Evolutionary conservation across 2,329 filamentous ascomycete species (phyloP), one percentile per base, ranked within the genome.

Genomic region (Aureobasidium sp.): DNA sequence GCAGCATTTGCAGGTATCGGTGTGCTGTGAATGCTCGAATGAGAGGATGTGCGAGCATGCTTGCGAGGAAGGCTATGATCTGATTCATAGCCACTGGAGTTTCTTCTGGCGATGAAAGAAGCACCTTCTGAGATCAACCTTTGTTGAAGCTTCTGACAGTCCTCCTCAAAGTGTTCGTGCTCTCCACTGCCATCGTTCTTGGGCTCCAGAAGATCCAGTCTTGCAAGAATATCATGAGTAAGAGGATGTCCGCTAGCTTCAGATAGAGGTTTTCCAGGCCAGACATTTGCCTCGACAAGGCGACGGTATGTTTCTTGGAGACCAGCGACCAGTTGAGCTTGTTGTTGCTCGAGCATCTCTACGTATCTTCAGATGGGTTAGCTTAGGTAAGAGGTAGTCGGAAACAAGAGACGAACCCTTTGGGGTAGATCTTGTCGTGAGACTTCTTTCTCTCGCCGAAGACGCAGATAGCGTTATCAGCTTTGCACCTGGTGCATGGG

Each of bases 401-500:
- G 53, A 62, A 15, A 24, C 2, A 13, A 29, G 57, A 52, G 4
- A 36, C 47, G 46, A 70, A 87, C 81, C 84, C 84, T 75, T 86
- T 87, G n/a, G 84, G 84, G 71, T 87, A 86, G 51, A 86, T 81
- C 72, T 86, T 87, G 73, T 87, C 84, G 68, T 86, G 83, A 7
- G 82, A 81, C 77, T 86, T 86, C 72, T 86, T 87, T 61, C 84
- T 77, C 70, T 87, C 84, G 36, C 84, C 84, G 72, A 86, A 87
- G 5, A 85, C 81, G 67, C 84, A 87, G 64, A 86, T 84, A 44
- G 82, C 81, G 71, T 87, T 86, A 72, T 87, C 84, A 64, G 82
- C 78, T 69, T 82, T 82, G 73, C 84, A 87, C 64, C 84, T 77
- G 67, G 79, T 79, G 75, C 84, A 87, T 20, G 84, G 84, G 67